Base-by-base conservation (phyloP, 2,329 filamentous ascomycete genomes). In the Aspergillus sp. region DNA sequence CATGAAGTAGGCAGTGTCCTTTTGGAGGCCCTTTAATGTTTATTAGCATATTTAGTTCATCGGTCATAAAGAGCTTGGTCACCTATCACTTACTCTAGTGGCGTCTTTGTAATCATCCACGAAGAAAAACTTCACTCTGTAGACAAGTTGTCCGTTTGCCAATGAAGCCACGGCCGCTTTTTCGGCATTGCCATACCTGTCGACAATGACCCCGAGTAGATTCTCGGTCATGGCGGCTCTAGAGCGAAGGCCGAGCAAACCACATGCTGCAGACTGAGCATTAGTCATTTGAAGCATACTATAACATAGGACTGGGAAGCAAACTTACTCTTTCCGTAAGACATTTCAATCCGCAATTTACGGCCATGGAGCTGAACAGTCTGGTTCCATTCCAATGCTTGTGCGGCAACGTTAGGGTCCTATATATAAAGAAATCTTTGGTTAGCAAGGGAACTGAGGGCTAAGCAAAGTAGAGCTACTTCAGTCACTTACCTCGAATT, bases 401-500 rank as follows among this genome's bases (percentile, higher is more conserved):
- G 46, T 28, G 45, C 51, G 7, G 66, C 67, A 51, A 57, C 51
- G 34, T 63, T 54, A 5, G 59, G 46, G 19, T 52, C 55, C 57
- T 67, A 43, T 42, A 47, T 28, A 28, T 32, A 8, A 34, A 10
- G 34, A 12, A 36, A 6, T 5, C 27, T 29, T n/a, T 33, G 7
- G n/a, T 39, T 45, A 38, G 33, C 29, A 4, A 34, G 26, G 42
- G 40, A 29, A 41, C 29, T 29, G 29, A 42, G 12, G 29, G 27
- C 40, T 34, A 10, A 43, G 28, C 7, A 48, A 36, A 19, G 45
- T 1, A 46, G 5, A 28, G 30, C n/a, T 12, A 39, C 19, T 5
- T 39, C 19, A 10, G n/a, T 28, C 43, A 45, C 56, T 45, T 53
- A 64, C 66, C 51, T 69, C 60, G 48, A 66, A 70, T 46, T 70